phyloP scores from a whole-genome alignment of 2,329 filamentous ascomycete genomes.

The Blastomyces gilchristii region DNA sequence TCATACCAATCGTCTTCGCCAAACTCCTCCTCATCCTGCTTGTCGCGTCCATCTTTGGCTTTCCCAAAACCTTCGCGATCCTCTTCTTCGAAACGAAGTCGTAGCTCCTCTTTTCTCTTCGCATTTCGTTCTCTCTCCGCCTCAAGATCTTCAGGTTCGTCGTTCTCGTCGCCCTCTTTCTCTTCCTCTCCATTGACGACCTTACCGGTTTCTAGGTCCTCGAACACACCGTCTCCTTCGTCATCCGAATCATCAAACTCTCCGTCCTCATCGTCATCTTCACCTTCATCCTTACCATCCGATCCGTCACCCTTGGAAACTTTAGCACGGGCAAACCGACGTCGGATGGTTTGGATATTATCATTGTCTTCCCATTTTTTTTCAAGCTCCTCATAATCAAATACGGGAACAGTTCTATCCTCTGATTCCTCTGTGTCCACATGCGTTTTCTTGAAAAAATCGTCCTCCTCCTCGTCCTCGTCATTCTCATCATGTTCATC shows the following conservation, averaged over 20 bases:
- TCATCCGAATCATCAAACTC: slow-evolving; percentile 42
- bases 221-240: slow-evolving; percentile 71
- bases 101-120: slow-evolving; percentile 84
- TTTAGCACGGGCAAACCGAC: slow-evolving; percentile 63
- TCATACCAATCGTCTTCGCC: slow-evolving; percentile 99
- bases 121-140: slow-evolving; percentile 87
- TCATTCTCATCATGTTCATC: slow-evolving; percentile 44
- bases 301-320: slow-evolving; percentile 47
- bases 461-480: slow-evolving; percentile 54
- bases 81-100: slow-evolving; percentile 90
- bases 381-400: slow-evolving; percentile 71
- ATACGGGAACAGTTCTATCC: slow-evolving; percentile 66
- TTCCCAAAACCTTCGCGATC: slow-evolving; percentile 83
- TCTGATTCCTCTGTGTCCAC: slow-evolving; percentile 47
- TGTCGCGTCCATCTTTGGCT: slow-evolving; percentile 71
- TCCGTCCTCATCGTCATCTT: slow-evolving; percentile 38
- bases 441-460: slow-evolving; percentile 51
- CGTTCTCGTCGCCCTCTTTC: slow-evolving; percentile 24
- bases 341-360: slow-evolving; percentile 62
- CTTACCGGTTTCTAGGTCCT: slow-evolving; percentile 74
- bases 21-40: slow-evolving; percentile 63
- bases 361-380: slow-evolving; percentile 76
- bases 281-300: slow-evolving; percentile 47
- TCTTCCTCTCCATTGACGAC: slow-evolving; percentile 32
- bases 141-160: slow-evolving; percentile 50